A percentile compares a stretch with the other conserved stretches of the same genome.
Conservation (phyloP, 2,329 filamentous ascomycete genomes). For the Colletotrichum aenigma region DNA sequence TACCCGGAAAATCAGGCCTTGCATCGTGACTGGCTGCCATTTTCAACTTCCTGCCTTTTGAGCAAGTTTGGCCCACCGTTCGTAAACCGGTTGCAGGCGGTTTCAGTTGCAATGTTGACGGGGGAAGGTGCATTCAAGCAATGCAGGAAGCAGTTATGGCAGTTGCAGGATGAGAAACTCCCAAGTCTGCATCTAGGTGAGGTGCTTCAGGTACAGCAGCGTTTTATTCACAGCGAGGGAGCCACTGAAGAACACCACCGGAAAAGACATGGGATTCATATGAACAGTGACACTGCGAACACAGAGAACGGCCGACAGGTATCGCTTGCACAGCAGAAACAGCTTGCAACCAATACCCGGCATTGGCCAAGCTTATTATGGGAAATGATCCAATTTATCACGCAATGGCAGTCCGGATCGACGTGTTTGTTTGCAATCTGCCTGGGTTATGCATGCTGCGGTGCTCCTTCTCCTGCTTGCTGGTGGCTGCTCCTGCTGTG, state of each 20-base stretch:
- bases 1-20: background rate
- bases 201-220: background rate
- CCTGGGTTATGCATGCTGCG: constrained; percentile 6
- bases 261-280: background rate
- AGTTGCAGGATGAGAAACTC: background rate
- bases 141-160: background rate
- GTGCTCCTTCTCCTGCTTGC: background rate
- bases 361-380: background rate
- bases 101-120: background rate
- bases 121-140: background rate
- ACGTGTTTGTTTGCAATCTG: constrained; percentile 10
- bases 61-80: background rate
- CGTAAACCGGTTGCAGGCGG: background rate
- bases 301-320: background rate
- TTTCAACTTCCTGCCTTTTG: background rate
- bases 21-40: background rate
- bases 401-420: background rate
- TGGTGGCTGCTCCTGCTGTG: background rate
- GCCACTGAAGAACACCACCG: background rate
- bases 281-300: background rate
- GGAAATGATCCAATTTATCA: constrained; percentile 18
- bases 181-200: background rate
- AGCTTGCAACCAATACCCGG: background rate
- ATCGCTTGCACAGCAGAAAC: background rate
- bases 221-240: background rate